phyloP scores from a whole-genome alignment of 768 basidiomycete genomes.

The Tubosaeta sp. region DNA sequence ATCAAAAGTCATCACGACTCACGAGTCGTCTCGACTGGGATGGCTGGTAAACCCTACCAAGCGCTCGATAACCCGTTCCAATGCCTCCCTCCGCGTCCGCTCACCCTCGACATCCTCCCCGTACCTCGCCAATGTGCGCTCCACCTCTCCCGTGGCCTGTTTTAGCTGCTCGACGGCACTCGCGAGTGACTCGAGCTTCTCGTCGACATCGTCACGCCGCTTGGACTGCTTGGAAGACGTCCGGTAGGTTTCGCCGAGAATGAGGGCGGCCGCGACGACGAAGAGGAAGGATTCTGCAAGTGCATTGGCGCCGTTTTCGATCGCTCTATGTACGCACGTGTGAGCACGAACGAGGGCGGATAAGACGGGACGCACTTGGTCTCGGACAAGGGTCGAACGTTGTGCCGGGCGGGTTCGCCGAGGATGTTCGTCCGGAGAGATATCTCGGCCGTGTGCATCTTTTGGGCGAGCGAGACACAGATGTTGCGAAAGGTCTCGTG shows the following conservation, averaged over 20 bases:
- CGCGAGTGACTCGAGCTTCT: constrained; percentile 59
- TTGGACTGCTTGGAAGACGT: constrained; percentile 63
- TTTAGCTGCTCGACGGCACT: constrained; percentile 44
- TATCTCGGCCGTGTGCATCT: constrained; percentile 70
- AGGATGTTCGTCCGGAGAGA: constrained; percentile 71
- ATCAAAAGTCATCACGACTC: background rate
- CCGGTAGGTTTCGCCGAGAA: constrained; percentile 75
- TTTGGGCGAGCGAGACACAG: constrained; percentile 72
- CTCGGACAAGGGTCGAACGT: constrained; percentile 75
- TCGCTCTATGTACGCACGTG: constrained; percentile 49
- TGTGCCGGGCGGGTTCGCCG: constrained; percentile 63
- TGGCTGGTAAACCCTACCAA: constrained; percentile 55
- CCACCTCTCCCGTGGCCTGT: constrained; percentile 35
- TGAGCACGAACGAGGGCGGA: background rate
- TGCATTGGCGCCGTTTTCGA: constrained; percentile 82
- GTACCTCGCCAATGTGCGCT: constrained; percentile 40
- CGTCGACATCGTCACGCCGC: constrained; percentile 70
- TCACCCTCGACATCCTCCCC: constrained; percentile 39
- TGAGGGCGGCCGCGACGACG: constrained; percentile 65
- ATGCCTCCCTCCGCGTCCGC: constrained; percentile 51
- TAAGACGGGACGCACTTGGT: constrained; percentile 43
- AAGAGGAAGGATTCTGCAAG: constrained; percentile 86
- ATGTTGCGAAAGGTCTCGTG: constrained; percentile 68
- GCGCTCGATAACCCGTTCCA: constrained; percentile 60
- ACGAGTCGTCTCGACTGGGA: background rate